Conservation (phyloP, 116 monocot genomes). For the Phalaenopsis hybrid region DNA sequence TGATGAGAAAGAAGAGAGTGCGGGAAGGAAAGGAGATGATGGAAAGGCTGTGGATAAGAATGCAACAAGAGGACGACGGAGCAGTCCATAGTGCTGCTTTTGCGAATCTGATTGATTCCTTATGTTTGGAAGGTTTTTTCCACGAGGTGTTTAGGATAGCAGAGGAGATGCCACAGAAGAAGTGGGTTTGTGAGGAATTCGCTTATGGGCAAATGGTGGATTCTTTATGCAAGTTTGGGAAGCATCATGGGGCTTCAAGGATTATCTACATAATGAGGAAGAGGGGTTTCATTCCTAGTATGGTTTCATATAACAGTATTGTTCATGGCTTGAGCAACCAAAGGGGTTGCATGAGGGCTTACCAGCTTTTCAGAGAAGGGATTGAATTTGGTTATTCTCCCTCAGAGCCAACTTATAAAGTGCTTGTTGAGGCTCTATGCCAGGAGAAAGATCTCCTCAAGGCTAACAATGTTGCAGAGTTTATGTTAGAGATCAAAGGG, state of each 20-base stretch:
- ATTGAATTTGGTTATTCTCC: slow-evolving; percentile 55
- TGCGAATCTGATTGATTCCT: slow-evolving; percentile 57
- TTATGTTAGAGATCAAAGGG: slow-evolving; percentile 38
- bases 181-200: slow-evolving; percentile 43
- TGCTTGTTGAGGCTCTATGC: slow-evolving; percentile 64
- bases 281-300: slow-evolving; percentile 60
- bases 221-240: slow-evolving; percentile 54
- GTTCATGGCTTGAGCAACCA: slow-evolving; percentile 64
- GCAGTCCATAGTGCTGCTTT: slow-evolving; percentile 51
- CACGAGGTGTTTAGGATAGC: slow-evolving; percentile 75
- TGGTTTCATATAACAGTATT: slow-evolving; percentile 80
- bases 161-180: slow-evolving; percentile 67
- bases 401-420: slow-evolving; percentile 52
- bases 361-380: slow-evolving; percentile 75
- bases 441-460: slow-evolving; percentile 49
- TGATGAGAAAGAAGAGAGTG: slow-evolving; percentile 38
- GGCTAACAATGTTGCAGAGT: slow-evolving; percentile 62
- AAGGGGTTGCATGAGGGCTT: slow-evolving; percentile 70
- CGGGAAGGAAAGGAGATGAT: slow-evolving; percentile 43
- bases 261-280: slow-evolving; percentile 84
- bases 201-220: slow-evolving; percentile 85
- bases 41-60: slow-evolving; percentile 53
- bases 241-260: slow-evolving; percentile 70
- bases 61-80: slow-evolving; percentile 35
- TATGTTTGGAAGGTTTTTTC: slow-evolving; percentile 67